phyloP scores from a whole-genome alignment of 164 flowering plant species.

The Taxillus chinensis region DNA sequence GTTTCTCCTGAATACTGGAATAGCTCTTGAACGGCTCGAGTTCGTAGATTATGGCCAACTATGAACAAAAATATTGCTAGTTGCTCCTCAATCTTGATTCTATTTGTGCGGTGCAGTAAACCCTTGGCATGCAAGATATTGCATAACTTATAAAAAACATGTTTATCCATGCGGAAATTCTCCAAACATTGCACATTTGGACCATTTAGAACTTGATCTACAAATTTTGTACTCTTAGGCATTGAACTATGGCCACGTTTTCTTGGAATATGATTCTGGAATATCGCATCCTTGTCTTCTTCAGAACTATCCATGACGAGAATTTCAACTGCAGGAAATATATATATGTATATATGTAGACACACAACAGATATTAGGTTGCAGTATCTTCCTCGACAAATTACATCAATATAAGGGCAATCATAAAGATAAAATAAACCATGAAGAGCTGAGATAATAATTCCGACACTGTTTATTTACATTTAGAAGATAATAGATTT shows the following conservation, averaged over 20 bases:
- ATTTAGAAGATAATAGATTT: too few species aligned
- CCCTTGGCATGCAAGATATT: slow-evolving; percentile 40
- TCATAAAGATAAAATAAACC: too few species aligned
- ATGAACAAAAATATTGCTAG: slow-evolving; percentile 52
- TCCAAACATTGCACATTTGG: slow-evolving; percentile 33
- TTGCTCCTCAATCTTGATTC: slow-evolving; percentile 57
- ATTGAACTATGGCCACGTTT: slow-evolving; percentile 13
- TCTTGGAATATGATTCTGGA: slow-evolving; percentile 17
- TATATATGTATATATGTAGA: too few species aligned
- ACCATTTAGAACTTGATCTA: slow-evolving; percentile 46
- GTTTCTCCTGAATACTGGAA: slow-evolving; percentile 56
- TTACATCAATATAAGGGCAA: too few species aligned
- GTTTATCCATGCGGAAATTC: slow-evolving; percentile 57
- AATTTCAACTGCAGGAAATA: too few species aligned
- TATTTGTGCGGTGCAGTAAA: slow-evolving; percentile 39
- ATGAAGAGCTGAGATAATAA: too few species aligned
- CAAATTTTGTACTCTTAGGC: slow-evolving; percentile 29
- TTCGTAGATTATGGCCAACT: slow-evolving; percentile 47
- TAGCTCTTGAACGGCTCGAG: slow-evolving; percentile 47
- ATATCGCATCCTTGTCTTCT: slow-evolving; percentile 34
- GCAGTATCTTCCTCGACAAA: too few species aligned
- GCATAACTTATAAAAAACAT: slow-evolving; percentile 39
- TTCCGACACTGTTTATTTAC: too few species aligned
- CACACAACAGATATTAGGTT: too few species aligned
- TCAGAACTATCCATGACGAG: slow-evolving; percentile 39